phyloP scores from a whole-genome alignment of 2,329 filamentous ascomycete species.

The Emmonsia crescens region DNA sequence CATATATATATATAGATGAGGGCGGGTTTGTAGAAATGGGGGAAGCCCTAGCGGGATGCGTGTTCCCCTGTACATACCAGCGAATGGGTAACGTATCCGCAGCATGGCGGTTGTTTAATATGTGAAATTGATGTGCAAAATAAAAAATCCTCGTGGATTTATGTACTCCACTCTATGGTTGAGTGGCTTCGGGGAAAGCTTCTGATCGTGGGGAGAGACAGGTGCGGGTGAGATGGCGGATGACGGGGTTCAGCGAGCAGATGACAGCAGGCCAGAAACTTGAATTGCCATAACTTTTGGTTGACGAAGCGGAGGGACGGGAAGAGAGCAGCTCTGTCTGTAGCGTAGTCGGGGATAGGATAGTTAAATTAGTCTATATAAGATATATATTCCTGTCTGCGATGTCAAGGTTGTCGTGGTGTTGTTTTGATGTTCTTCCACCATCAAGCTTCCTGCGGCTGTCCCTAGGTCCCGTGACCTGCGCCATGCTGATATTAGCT shows the following conservation, averaged over 20 bases:
- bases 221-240: background rate
- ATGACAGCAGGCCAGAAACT: background rate
- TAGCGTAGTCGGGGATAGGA: background rate
- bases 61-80: conserved; percentile 51
- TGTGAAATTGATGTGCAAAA: background rate
- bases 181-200: background rate
- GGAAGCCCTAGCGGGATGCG: background rate
- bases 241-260: background rate
- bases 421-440: conserved; percentile 9
- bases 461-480: conserved; percentile 12
- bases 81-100: conserved; percentile 81
- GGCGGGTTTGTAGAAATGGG: background rate
- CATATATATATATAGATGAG: conserved; percentile 8
- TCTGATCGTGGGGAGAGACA: background rate
- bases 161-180: background rate
- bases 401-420: conserved; percentile 20
- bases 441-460: background rate
- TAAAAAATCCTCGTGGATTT: background rate
- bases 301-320: background rate
- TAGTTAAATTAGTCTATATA: background rate
- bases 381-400: conserved; percentile 3
- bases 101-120: conserved; percentile 36
- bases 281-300: background rate
- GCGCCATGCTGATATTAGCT: conserved; percentile 10
- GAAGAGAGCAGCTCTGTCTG: background rate